Evolutionary conservation across 352 stramenopile genomes (phyloP), one percentile per base, ranked within the genome.

Genomic region (Globisporangium polare): DNA sequence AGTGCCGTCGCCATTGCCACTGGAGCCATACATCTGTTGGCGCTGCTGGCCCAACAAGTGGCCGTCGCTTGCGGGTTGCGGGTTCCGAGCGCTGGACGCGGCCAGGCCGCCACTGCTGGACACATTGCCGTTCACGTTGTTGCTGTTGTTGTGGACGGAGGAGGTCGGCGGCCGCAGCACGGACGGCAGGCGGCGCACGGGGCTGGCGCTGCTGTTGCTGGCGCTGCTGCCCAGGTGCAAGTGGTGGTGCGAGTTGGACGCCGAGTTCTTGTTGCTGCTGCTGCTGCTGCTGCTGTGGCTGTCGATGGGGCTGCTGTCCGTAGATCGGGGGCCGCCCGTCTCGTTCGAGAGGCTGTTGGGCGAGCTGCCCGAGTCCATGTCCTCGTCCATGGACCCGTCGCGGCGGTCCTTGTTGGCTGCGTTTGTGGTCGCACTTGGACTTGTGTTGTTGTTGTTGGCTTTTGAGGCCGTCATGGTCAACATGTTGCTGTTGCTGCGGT

Each of bases 161-260:
- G 58, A 42, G 7, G 58, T 24, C 5, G 69, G 66, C 4, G 66
- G 55, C 1, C 65, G 72, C 57, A 82, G 33, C 53, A 86, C 73
- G 4, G 72, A 41, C 22, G 74, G 76, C 8, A 83, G 63, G 5
- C 74, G 74, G 0, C 63, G 64, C 62, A 80, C 59, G n/a, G 74
- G 78, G 47, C 73, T 65, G 2, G 50, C 52, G 29, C 59, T 65
- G 50, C 37, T 72, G 22, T 53, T 47, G 50, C 31, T 72, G 26
- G 52, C 49, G 50, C 72, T 65, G 29, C 55, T 69, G 22, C 55
- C 56, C 70, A 29, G 53, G 63, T 69, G 59, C 70, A 24, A 57
- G 66, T 66, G 59, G 3, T 47, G 39, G 22, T 62, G 26, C 18
- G 9, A 15, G 9, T 55, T 18, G 18, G 24, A 8, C 45, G 24